Base-by-base conservation (phyloP, 179 eudicot species). In the Gypsophila paniculata region DNA sequence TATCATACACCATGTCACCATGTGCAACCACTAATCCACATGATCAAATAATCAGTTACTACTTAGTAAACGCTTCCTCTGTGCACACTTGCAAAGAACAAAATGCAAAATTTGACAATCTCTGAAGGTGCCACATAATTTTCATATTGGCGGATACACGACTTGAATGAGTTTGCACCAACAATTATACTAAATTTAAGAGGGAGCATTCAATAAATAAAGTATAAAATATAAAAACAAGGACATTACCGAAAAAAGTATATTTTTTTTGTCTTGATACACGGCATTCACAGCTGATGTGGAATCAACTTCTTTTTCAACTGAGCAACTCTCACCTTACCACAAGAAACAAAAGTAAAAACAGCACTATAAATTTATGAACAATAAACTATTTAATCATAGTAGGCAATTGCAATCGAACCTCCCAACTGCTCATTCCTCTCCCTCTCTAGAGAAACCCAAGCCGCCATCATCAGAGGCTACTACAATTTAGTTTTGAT, bases 251-350 rank as follows among this genome's bases (percentile, higher is more conserved):
- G 99, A 95, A 70, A 95, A 95, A 57, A 95, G 95, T 72, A 84
- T 95, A 76, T 90, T 95, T 55, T 91, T 95, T 76, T 95, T 95
- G 89, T 95, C 99, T 78, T 92, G 99, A 69, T 95, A 95, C 58
- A 95, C 99, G 26, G 97, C 96, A 79, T 95, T 95, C 38, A 82
- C 79, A 32, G 94, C 85, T 39, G 82, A 79, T 25, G 93, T 87
- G 62, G 91, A 77, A 74, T 82, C 89, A 77, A 95, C 88, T 78
- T 92, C 99, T 74, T 95, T 95, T 73, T 87, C 97, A 72, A 95
- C 99, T 39, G 97, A 95, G 69, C 88, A 92, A 87, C 99, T 95
- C 88, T 95, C 99, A 82, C 99, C 99, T 95, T 42, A 66, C 12
- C 53, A 55, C 69, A 64, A 66, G 66, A 68, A 12, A 29, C 25